phyloP scores from a whole-genome alignment of 768 basidiomycete genomes.

The Lactifluus subvellereus region DNA sequence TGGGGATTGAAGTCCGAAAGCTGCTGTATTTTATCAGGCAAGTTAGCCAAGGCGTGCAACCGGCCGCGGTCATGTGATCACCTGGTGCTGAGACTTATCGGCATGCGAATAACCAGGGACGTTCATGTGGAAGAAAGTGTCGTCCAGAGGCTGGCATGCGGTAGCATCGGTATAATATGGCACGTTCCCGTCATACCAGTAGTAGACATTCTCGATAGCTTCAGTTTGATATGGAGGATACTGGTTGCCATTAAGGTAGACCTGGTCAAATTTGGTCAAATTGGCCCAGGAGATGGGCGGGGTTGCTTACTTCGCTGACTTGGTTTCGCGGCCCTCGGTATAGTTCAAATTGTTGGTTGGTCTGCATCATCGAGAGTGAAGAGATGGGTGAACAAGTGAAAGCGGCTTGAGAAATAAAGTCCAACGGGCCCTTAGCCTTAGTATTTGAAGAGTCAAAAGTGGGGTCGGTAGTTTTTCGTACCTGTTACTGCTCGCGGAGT shows the following conservation, averaged over 20 bases:
- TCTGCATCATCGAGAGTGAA: slow-evolving; percentile 4
- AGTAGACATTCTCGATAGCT: slow-evolving; percentile 16
- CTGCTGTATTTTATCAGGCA: neutral
- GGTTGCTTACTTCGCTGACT: slow-evolving; percentile 5
- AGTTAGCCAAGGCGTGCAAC: neutral
- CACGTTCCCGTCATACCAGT: slow-evolving; percentile 19
- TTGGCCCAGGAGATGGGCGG: slow-evolving; percentile 12
- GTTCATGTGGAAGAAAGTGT: slow-evolving; percentile 7
- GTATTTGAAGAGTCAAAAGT: slow-evolving; percentile 20
- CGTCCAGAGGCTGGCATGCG: slow-evolving; percentile 11
- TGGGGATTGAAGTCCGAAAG: neutral
- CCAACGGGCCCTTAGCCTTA: neutral
- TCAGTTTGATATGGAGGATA: slow-evolving; percentile 8
- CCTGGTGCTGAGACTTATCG: slow-evolving; percentile 11
- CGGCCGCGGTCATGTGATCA: neutral
- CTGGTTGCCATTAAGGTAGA: slow-evolving; percentile 3
- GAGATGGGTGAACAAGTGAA: neutral
- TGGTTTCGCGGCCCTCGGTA: neutral
- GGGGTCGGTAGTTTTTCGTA: slow-evolving; percentile 11
- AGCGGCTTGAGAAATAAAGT: neutral
- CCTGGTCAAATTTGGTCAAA: slow-evolving; percentile 18
- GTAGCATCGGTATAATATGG: slow-evolving; percentile 16
- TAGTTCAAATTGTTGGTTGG: neutral
- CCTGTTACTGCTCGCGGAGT: slow-evolving; percentile 19
- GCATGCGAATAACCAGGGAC: neutral